Evolutionary conservation across 1,284 basidiomycete genomes (phyloP).

Genomic region (Rhodotorula sp.): DNA sequence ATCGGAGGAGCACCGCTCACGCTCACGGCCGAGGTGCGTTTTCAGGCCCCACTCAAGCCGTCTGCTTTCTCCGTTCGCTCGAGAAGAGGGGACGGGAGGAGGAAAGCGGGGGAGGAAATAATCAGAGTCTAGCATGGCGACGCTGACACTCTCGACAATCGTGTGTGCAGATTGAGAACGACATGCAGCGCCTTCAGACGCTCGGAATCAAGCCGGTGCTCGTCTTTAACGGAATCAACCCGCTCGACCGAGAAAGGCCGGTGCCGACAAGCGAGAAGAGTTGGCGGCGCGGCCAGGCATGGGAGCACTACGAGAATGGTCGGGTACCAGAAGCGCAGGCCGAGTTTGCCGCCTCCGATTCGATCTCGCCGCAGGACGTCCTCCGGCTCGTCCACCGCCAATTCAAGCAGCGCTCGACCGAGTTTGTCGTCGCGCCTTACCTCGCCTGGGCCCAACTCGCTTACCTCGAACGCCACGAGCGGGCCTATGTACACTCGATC

Average conservation of each 20-base stretch:
- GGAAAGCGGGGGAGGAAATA: background rate
- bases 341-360: constrained; percentile 67
- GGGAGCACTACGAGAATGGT: constrained; percentile 83
- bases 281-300: constrained; percentile 62
- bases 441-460: constrained; percentile 90
- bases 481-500: constrained; percentile 91
- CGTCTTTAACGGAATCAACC: constrained; percentile 82
- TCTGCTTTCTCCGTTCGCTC: background rate
- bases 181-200: constrained; percentile 85
- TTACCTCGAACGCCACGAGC: constrained; percentile 88
- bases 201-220: constrained; percentile 91
- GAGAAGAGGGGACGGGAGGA: background rate
- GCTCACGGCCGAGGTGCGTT: constrained; percentile 57
- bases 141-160: background rate
- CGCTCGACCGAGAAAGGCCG: constrained; percentile 53
- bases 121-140: background rate
- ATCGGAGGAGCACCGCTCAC: constrained; percentile 89
- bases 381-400: constrained; percentile 88
- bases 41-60: background rate
- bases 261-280: constrained; percentile 36
- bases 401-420: constrained; percentile 91
- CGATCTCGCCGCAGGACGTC: constrained; percentile 76
- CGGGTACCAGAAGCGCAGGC: constrained; percentile 80
- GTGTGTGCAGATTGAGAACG: constrained; percentile 71
- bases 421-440: constrained; percentile 95